Evolutionary conservation across 345 rosid species (phyloP).

Genomic region (Luvunga scandens): DNA sequence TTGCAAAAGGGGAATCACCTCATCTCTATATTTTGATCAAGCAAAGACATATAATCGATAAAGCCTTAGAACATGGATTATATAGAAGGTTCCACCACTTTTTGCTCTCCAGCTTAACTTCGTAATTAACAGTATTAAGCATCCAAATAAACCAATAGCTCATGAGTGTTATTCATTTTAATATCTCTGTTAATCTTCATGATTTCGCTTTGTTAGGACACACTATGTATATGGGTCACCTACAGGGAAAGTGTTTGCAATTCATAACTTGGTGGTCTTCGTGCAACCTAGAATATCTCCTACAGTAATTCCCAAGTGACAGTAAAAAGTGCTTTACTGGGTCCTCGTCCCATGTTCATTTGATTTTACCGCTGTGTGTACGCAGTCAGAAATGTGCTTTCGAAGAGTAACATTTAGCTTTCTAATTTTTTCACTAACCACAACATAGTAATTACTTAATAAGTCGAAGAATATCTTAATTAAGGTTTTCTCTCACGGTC

Average conservation of each 20-base stretch:
- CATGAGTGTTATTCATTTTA: not conserved
- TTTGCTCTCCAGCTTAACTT: not conserved
- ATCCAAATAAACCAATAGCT: not conserved
- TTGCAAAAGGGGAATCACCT: slow-evolving; percentile 37
- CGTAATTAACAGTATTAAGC: not conserved
- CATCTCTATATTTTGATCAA: not conserved
- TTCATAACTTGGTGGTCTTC: not conserved
- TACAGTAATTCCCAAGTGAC: not conserved
- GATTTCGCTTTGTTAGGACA: not conserved
- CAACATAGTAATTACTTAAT: not conserved
- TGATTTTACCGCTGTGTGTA: not conserved
- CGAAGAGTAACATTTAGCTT: too few species aligned
- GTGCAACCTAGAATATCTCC: not conserved
- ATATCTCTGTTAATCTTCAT: not conserved
- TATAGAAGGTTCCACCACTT: slow-evolving; percentile 21
- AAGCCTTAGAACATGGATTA: slow-evolving; percentile 11
- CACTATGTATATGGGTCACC: not conserved
- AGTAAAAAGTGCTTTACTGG: not conserved
- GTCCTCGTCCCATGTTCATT: not conserved
- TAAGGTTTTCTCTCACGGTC: not conserved
- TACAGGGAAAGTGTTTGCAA: not conserved
- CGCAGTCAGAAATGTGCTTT: not conserved
- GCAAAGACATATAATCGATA: slow-evolving; percentile 7
- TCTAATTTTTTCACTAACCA: not conserved
- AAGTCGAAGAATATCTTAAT: not conserved